Percentiles rank a stretch among this genome's conserved stretches.
phyloP scores from a whole-genome alignment of 2,329 filamentous ascomycete genomes.

The Cladophialophora chaetospira region DNA sequence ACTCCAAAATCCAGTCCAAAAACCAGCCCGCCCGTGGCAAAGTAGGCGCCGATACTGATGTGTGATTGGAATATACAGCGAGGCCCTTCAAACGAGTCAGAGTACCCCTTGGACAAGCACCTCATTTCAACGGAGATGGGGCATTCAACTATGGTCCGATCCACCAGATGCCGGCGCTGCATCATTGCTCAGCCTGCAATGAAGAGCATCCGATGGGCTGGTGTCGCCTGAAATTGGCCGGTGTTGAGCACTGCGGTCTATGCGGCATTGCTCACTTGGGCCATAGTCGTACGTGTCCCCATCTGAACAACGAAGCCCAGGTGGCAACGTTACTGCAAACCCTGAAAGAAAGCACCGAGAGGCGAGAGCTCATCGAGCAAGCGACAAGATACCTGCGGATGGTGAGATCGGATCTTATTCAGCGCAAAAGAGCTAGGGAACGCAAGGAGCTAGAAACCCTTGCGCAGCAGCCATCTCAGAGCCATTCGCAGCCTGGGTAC shows the following conservation, averaged over 20 bases:
- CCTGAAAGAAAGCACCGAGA: conserved; percentile 61
- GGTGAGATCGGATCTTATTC: conserved; percentile 58
- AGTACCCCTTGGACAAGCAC: conserved; percentile 33
- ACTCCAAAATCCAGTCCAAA: too few species aligned
- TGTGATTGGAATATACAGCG: conserved; percentile 29
- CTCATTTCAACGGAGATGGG: conserved; percentile 30
- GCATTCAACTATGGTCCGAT: conserved; percentile 24
- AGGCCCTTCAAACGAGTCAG: conserved; percentile 44
- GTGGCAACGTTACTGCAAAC: conserved; percentile 65
- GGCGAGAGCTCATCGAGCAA: conserved; percentile 53
- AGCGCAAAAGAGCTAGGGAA: conserved; percentile 48
- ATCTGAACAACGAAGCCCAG: conserved; percentile 64
- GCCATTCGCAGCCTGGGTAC: neutral
- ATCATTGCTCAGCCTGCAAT: conserved; percentile 57
- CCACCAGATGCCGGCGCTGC: conserved; percentile 25
- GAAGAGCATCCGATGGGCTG: conserved; percentile 57
- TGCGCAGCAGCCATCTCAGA: neutral
- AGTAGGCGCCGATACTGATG: conserved; percentile 20
- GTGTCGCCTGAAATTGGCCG: conserved; percentile 62
- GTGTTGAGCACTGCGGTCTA: conserved; percentile 63
- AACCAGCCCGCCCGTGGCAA: neutral
- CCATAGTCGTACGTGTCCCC: conserved; percentile 59
- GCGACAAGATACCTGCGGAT: conserved; percentile 61
- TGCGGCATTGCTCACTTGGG: conserved; percentile 66
- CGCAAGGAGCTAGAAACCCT: conserved; percentile 24